A percentile compares a stretch with the other conserved stretches of the same genome.
Evolutionary conservation across 805 yeast species (phyloP).

Genomic region (Maudiozyma turicensis): DNA sequence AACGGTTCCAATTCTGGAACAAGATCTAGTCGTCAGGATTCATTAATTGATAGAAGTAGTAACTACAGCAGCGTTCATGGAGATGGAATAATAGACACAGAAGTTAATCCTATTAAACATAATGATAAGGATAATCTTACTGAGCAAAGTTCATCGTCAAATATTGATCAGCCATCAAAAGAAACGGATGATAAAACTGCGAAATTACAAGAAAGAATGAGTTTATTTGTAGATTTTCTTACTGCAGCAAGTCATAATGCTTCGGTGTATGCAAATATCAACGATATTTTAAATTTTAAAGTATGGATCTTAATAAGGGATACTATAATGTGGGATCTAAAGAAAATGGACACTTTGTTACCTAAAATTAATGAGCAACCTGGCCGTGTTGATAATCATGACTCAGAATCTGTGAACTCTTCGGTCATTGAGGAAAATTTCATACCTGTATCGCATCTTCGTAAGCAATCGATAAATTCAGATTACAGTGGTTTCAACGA

Average conservation of each 20-base stretch:
- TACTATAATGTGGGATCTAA: conserved; percentile 27
- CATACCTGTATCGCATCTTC: background rate
- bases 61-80: background rate
- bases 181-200: background rate
- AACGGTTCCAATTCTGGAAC: background rate
- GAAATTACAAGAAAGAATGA: conserved; percentile 8
- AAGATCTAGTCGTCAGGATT: background rate
- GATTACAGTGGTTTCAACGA: conserved; percentile 15
- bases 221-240: conserved; percentile 20
- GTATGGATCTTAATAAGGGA: conserved; percentile 28
- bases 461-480: conserved; percentile 8
- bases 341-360: conserved; percentile 7
- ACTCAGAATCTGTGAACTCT: background rate
- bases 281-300: conserved; percentile 25
- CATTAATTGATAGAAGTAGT: background rate
- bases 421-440: background rate
- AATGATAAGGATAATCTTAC: background rate
- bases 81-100: background rate
- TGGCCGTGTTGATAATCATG: background rate
- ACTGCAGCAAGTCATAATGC: conserved; percentile 28
- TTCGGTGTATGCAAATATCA: conserved; percentile 22
- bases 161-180: background rate
- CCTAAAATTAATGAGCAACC: background rate
- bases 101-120: background rate
- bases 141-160: background rate